Evolutionary conservation across 129 eudicot species (phyloP), one percentile per base, ranked within the genome.

Genomic region (Saposhnikovia divaricata): DNA sequence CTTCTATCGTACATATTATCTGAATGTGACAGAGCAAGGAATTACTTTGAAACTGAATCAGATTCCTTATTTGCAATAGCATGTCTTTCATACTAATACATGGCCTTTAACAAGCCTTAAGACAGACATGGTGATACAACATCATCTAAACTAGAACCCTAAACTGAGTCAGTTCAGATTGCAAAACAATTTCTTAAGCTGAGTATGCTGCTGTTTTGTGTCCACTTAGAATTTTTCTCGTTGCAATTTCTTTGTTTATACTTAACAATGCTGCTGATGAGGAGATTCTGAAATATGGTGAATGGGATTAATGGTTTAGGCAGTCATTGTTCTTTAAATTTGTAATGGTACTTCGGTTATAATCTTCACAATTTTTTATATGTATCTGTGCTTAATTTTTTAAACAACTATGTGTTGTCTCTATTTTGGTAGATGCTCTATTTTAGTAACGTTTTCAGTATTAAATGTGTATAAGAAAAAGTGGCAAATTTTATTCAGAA

Each of bases 401-500:
- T 43, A 43, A 43, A n/a, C n/a, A n/a, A 43, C 45, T 7, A 8
- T 7, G 7, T 43, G 45, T 43, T 43, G 5, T 43, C 45, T 43
- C 45, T 7, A 43, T 43, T 43, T 43, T 43, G 45, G 45, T 43
- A 43, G 45, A 43, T 43, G 9, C 9, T 43, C 45, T 43, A 8
- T 43, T 43, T n/a, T 55, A 5, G 21, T 72, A 78, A 81, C 74
- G 6, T 40, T 40, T 40, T 40, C 43, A 40, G 43, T 2, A 40
- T 40, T 40, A 40, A 40, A 40, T 40, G 4, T 40, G 43, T 40
- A 40, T 40, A 87, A 85, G 96, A 94, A 85, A 91, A 89, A 80
- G 96, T 80, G 82, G 92, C 87, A 42, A 90, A 84, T 9, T 94
- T 94, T 84, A 85, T 94, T 77, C 85, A 81, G 82, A 83, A 80